These are phyloP conservation scores for Mollisiaceae sp. DNA, from an alignment of 2,329 filamentous ascomycete species.

Conservation along the genomic window DNA sequence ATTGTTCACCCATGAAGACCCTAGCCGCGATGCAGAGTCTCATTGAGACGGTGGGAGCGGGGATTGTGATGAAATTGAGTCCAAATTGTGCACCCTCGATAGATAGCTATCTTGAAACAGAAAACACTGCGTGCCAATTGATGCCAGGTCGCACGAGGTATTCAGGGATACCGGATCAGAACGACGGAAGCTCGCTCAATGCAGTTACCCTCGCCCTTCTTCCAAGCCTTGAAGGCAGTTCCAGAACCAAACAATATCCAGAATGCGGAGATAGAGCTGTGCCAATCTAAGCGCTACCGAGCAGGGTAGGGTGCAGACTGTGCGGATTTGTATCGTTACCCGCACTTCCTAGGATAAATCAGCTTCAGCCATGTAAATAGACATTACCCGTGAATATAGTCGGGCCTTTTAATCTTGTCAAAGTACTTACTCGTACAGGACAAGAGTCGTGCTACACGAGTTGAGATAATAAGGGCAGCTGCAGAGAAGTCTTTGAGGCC, in stretches of 20 bases:
- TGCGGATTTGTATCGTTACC: constrained; percentile 11
- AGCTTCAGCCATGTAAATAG: constrained; percentile 6
- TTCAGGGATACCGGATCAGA: constrained; percentile 8
- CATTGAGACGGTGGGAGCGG: constrained; percentile 15
- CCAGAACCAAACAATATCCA: constrained; percentile 16
- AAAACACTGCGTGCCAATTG: constrained; percentile 11
- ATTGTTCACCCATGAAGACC: constrained; percentile 9
- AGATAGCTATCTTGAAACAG: constrained; percentile 8
- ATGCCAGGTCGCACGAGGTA: background rate
- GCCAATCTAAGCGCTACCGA: constrained; percentile 14
- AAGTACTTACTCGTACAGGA: background rate
- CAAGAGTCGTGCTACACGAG: background rate
- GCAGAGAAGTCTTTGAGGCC: background rate
- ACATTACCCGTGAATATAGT: constrained; percentile 5
- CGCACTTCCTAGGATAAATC: background rate
- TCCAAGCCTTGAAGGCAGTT: background rate
- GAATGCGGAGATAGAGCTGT: constrained; percentile 18
- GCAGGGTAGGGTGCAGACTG: constrained; percentile 6
- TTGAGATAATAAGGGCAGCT: background rate
- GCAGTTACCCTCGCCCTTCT: constrained; percentile 13
- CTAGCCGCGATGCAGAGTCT: background rate
- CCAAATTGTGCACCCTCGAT: constrained; percentile 7
- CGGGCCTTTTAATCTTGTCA: constrained; percentile 7
- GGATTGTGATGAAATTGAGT: constrained; percentile 14
- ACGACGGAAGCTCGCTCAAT: constrained; percentile 1